Conservation (phyloP, 2,329 filamentous ascomycete species). For the Geosmithia morbida region DNA sequence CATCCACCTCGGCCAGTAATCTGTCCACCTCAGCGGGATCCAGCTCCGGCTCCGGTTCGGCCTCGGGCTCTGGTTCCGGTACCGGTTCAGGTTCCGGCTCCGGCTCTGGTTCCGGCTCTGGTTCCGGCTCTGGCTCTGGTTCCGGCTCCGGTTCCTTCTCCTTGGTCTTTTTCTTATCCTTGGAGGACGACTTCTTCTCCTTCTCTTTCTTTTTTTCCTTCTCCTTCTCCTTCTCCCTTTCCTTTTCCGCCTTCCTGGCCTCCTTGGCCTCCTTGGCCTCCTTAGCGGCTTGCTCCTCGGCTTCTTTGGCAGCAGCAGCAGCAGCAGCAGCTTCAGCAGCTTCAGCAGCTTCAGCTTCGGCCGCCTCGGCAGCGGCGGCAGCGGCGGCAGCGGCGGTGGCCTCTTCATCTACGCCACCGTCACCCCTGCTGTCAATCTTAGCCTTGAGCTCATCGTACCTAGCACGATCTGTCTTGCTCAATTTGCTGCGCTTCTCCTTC, state of each 20-base stretch:
- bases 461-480: constrained; percentile 9
- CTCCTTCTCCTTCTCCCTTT: constrained; percentile 15
- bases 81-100: constrained; percentile 22
- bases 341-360: constrained; percentile 12
- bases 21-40: constrained; percentile 21
- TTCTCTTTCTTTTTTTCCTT: constrained; percentile 12
- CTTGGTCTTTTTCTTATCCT: constrained; percentile 4
- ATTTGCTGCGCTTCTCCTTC: constrained; percentile 12
- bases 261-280: constrained; percentile 12
- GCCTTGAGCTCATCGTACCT: constrained; percentile 12
- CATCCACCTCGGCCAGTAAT: constrained; percentile 15
- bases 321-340: constrained; percentile 12
- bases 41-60: constrained; percentile 10
- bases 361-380: constrained; percentile 21
- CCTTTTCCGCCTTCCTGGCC: constrained; percentile 10
- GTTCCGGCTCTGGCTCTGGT: too few species aligned
- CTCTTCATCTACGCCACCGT: constrained; percentile 8
- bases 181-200: constrained; percentile 7
- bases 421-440: constrained; percentile 12
- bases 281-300: constrained; percentile 11
- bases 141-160: constrained; percentile 2
- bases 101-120: constrained; percentile 3
- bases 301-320: constrained; percentile 12
- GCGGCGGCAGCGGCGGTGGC: constrained; percentile 17
- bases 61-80: constrained; percentile 7